These are phyloP conservation scores for Sanghuangporus sanghuang DNA, from an alignment of 1,284 basidiomycete genomes.

Conservation along the genomic window DNA sequence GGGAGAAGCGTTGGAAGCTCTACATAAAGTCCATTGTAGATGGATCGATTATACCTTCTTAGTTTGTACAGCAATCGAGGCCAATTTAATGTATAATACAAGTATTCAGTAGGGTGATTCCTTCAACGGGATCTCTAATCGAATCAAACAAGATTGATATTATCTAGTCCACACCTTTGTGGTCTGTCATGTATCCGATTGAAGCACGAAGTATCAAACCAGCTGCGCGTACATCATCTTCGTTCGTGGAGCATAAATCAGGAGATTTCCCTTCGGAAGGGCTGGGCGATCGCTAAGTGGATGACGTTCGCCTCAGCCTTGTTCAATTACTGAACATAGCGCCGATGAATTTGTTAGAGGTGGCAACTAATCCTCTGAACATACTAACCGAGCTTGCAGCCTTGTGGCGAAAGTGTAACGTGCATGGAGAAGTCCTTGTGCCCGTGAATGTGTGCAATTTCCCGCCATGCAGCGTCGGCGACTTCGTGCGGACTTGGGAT, in stretches of 20 bases:
- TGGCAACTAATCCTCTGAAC: neutral
- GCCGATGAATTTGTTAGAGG: neutral
- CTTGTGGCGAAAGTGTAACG: constrained; percentile 22
- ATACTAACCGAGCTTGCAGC: constrained; percentile 23
- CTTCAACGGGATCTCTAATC: neutral
- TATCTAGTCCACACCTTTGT: neutral
- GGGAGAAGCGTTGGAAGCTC: constrained; percentile 49
- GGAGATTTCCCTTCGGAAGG: constrained; percentile 23
- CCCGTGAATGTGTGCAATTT: constrained; percentile 23
- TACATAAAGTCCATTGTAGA: constrained; percentile 42
- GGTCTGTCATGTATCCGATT: constrained; percentile 17
- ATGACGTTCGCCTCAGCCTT: constrained; percentile 26
- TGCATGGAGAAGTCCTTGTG: constrained; percentile 23
- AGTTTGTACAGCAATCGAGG: neutral
- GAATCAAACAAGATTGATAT: neutral
- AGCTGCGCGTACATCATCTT: constrained; percentile 23
- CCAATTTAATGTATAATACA: too few relatives aligned
- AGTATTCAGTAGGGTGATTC: too few relatives aligned
- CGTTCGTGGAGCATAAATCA: constrained; percentile 25
- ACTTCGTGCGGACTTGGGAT: constrained; percentile 17
- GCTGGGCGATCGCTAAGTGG: constrained; percentile 19
- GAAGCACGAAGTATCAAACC: constrained; percentile 23
- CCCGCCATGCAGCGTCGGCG: constrained; percentile 19
- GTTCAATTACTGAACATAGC: constrained; percentile 23
- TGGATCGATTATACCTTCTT: neutral